phyloP scores from a whole-genome alignment of 805 yeast genomes.

The Wickerhamiella azyma region DNA sequence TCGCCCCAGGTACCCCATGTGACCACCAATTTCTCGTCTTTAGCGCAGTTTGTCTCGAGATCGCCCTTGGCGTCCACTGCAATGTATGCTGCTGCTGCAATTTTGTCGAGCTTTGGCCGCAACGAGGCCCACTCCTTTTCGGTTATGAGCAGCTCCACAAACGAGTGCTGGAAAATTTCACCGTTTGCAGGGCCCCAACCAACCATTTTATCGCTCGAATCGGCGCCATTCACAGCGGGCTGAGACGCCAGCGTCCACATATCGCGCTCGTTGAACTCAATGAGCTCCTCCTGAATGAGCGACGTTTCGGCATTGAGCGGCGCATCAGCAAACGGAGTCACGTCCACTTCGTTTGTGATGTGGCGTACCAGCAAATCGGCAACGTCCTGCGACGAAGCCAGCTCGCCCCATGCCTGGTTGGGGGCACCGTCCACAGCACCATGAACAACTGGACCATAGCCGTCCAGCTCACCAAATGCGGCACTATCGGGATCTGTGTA shows the following conservation, averaged over 20 bases:
- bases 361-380: conserved; percentile 56
- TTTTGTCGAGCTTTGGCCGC: conserved; percentile 36
- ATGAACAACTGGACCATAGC: conserved; percentile 86
- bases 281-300: conserved; percentile 78
- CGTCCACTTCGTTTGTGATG: conserved; percentile 58
- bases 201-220: conserved; percentile 69
- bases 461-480: conserved; percentile 96
- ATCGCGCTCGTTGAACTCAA: conserved; percentile 59
- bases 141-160: conserved; percentile 79
- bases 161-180: conserved; percentile 79
- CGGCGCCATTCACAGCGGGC: conserved; percentile 76
- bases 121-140: conserved; percentile 55
- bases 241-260: conserved; percentile 88
- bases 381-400: conserved; percentile 45
- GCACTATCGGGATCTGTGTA: conserved; percentile 92
- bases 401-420: conserved; percentile 66
- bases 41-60: conserved; percentile 42
- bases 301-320: conserved; percentile 83
- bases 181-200: conserved; percentile 98
- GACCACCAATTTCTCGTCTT: conserved; percentile 46
- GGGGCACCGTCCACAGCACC: conserved; percentile 51
- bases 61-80: conserved; percentile 40
- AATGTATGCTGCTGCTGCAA: conserved; percentile 34
- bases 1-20: conserved; percentile 98
- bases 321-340: conserved; percentile 84